phyloP scores from a whole-genome alignment of 2,329 filamentous ascomycete species.

The Parascedosporium putredinis region DNA sequence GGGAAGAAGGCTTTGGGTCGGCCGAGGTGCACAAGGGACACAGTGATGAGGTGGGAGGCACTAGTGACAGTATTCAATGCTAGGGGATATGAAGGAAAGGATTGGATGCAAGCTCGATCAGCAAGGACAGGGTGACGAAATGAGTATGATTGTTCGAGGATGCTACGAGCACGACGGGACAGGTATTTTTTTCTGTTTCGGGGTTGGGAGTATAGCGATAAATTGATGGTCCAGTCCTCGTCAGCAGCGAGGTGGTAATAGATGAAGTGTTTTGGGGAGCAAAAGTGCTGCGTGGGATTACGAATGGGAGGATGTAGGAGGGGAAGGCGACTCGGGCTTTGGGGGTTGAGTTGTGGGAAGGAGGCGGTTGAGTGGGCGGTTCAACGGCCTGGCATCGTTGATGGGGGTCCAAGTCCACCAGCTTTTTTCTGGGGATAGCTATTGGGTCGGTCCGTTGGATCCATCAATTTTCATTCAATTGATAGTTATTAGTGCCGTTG shows the following conservation, averaged over 20 bases:
- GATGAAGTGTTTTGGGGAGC: no score
- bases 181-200: no score
- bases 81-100: no score
- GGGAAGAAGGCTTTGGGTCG: not conserved
- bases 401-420: no score
- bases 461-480: no score
- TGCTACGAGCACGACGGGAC: not conserved
- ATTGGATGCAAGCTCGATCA: no score
- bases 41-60: not conserved
- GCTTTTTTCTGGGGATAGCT: no score
- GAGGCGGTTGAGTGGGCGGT: not conserved
- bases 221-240: not conserved
- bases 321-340: not conserved
- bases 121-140: no score
- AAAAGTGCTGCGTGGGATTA: no score
- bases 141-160: no score
- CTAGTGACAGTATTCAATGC: not conserved
- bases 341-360: not conserved
- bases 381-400: not conserved
- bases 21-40: not conserved
- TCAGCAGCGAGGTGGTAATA: no score
- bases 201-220: not conserved
- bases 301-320: not conserved
- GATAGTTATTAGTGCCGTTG: slow-evolving; percentile 1
- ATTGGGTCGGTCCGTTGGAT: no score